phyloP scores from a whole-genome alignment of 1,139 yeast genomes.

The Pichia sp. region DNA sequence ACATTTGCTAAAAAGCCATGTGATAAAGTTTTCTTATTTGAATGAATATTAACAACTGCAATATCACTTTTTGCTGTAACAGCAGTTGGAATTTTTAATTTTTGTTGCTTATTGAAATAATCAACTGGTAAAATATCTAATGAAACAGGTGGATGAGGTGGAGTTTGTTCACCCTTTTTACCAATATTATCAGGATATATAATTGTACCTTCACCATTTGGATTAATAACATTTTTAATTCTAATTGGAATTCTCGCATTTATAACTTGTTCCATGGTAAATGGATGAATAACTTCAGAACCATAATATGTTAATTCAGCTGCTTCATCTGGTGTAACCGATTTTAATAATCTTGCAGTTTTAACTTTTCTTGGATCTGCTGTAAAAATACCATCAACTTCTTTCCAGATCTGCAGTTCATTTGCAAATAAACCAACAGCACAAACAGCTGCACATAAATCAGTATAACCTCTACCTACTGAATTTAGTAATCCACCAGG shows the following conservation, averaged over 20 bases:
- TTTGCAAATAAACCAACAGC: slow-evolving; percentile 92
- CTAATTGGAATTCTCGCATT: slow-evolving; percentile 93
- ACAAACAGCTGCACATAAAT: slow-evolving; percentile 90
- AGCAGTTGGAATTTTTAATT: slow-evolving; percentile 79
- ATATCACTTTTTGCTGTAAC: slow-evolving; percentile 92
- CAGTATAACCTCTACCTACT: slow-evolving; percentile 96
- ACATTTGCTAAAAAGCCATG: slow-evolving; percentile 94
- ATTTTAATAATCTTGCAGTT: slow-evolving; percentile 72
- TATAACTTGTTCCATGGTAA: slow-evolving; percentile 98
- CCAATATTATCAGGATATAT: slow-evolving; percentile 88
- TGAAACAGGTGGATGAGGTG: slow-evolving; percentile 91
- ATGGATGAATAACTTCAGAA: slow-evolving; percentile 95
- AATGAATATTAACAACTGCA: slow-evolving; percentile 86
- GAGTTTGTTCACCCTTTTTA: slow-evolving; percentile 79
- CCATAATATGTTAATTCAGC: slow-evolving; percentile 97
- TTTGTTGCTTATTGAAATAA: slow-evolving; percentile 45
- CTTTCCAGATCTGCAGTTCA: slow-evolving; percentile 96
- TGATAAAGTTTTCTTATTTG: slow-evolving; percentile 84
- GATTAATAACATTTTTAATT: slow-evolving; percentile 92
- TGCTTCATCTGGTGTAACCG: slow-evolving; percentile 97
- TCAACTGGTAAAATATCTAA: slow-evolving; percentile 47
- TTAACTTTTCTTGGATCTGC: slow-evolving; percentile 97
- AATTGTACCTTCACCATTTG: slow-evolving; percentile 82
- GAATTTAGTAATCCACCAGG: slow-evolving; percentile 92
- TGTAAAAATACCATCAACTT: slow-evolving; percentile 96